Base-by-base conservation (phyloP, 2,329 filamentous ascomycete genomes). In the Diaporthe sp. region DNA sequence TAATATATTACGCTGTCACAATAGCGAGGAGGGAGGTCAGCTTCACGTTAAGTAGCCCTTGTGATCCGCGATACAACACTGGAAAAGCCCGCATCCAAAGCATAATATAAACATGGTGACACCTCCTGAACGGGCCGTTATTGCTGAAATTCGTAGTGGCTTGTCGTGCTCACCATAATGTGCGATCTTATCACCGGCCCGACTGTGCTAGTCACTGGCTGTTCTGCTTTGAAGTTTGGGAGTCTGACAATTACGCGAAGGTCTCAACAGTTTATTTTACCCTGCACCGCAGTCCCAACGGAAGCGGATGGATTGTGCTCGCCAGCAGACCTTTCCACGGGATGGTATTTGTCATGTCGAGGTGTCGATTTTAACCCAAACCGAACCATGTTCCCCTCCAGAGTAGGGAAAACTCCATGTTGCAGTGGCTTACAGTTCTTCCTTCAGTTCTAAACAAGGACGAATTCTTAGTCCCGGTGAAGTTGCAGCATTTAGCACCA, bases 141-240 rank as follows among this genome's bases (percentile, higher is more conserved):
- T 22, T 39, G 3, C 2, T 1, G 22, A 5, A 13, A 22, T 70
- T n/a, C 17, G 2, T 9, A 22, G 34, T 70, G 49, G 65, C 46
- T 70, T 55, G n/a, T 13, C 4, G 1, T 55, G n/a, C 12, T 42
- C 49, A 55, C 22, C n/a, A 22, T 28, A 55, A 22, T 13, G 13
- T 55, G 65, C 65, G 49, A 55, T 70, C 65, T 70, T 70, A 70
- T 70, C 65, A 12, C 34, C 17, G 4, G 2, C 28, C 13, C 3
- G 22, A 42, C 58, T 25, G 31, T 25, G 7, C 25, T 19, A 51
- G 3, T 34, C 31, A 37, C 46, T 53, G 7, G 6, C 6, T 10
- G 10, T 10, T 12, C 22, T 4, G 10, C 3, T 9, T 19, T 37
- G 17, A 58, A 37, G 19, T 12, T 15, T 15, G 13, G 19, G 5